Evolutionary conservation across 1,284 basidiomycete species (phyloP).

Genomic region (Ganoderma lucidum): DNA sequence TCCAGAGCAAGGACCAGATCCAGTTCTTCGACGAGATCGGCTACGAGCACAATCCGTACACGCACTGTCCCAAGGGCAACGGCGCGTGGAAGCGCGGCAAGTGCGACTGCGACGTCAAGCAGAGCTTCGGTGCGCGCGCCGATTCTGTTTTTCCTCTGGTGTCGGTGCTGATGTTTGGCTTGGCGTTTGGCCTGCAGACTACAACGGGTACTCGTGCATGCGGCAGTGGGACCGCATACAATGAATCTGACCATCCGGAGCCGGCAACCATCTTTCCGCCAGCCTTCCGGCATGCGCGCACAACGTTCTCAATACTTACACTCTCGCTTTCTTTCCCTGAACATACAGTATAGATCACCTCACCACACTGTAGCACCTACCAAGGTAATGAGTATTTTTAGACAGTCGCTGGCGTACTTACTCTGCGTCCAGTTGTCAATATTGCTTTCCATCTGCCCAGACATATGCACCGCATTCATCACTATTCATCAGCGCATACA

Average conservation of each 20-base stretch:
- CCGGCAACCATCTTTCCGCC: background rate
- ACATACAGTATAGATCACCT: background rate
- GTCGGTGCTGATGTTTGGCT: background rate
- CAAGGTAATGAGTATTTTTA: constrained; percentile 3
- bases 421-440: background rate
- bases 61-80: constrained; percentile 58
- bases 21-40: constrained; percentile 76
- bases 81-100: constrained; percentile 51
- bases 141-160: background rate
- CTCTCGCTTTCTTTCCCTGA: background rate
- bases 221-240: constrained; percentile 51
- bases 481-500: background rate
- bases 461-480: too few relatives aligned
- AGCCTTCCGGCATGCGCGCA: background rate
- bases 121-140: constrained; percentile 55
- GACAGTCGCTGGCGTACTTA: background rate
- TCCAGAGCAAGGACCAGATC: constrained; percentile 66
- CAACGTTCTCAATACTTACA: background rate
- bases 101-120: constrained; percentile 51
- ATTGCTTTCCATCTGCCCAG: background rate
- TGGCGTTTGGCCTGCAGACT: constrained; percentile 43
- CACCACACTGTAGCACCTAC: constrained; percentile 8
- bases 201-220: constrained; percentile 60
- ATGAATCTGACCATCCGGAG: constrained; percentile 19
- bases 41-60: constrained; percentile 61